Base-by-base conservation (phyloP, 805 yeast genomes). In the Lipomyces spencermartinsiae region DNA sequence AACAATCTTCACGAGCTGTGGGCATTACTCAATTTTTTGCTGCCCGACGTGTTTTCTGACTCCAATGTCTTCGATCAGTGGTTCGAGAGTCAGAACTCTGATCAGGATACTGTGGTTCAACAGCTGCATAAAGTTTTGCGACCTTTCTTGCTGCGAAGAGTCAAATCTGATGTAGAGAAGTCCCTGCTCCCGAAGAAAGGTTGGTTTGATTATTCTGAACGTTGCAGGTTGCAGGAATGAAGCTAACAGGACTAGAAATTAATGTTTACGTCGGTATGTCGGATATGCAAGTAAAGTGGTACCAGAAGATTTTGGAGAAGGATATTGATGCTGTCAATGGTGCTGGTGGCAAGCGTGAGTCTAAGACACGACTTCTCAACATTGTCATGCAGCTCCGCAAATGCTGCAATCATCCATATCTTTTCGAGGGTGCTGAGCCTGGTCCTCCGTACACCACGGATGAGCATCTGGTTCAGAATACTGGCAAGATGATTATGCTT, bases 361-460 rank as follows among this genome's bases (percentile, higher is more conserved):
- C 94, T 6, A 94, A 94, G 76, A 93, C 98, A 0, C 84, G 98
- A 65, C 81, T 95, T 70, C 83, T 94, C 66, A 94, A 94, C 76
- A 94, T 94, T 74, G 98, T 94, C 14, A 94, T 94, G 98, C 98
- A 94, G 79, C 83, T 94, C 71, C 85, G 98, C 75, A 94, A 94
- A 78, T 94, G 98, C 78, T 94, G 98, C 78, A 94, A 95, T 77
- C 99, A 95, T 79, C 98, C 98, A 0, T 94, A 95, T 78, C 81
- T 94, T 64, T 95, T 95, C 76, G 98, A 94, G 77, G 98, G 99
- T n/a, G 99, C 98, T 1, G 98, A 93, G 78, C 98, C 98, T 0
- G 98, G 98, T 9, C 98, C 98, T 0, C 98, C 98, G 0, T 94
- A 84, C 76, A 94, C 98, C 0, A 94, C 97, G 0, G 98, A 93